Evolutionary conservation across 106 monocot species (phyloP).

Genomic region (Dactylorhiza incarnata): DNA sequence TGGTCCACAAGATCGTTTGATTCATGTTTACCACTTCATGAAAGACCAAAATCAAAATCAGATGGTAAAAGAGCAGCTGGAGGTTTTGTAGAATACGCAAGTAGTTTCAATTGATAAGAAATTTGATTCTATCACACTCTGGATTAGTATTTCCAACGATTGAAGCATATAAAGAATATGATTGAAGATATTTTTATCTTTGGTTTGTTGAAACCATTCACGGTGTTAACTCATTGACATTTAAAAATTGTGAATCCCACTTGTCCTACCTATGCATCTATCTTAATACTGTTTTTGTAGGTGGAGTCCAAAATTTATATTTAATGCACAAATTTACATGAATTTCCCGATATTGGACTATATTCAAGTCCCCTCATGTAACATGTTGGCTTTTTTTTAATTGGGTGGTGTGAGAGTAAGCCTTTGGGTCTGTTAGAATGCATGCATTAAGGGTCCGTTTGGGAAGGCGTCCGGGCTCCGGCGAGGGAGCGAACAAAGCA

Average conservation of each 20-base stretch:
- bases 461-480: too few species aligned
- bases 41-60: slow-evolving; percentile 80
- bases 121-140: not conserved
- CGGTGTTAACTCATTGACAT: not conserved
- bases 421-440: too few species aligned
- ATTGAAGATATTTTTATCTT: not conserved
- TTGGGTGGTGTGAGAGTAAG: too few species aligned
- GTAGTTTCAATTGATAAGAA: not conserved
- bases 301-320: too few species aligned
- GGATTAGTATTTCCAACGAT: not conserved
- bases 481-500: too few species aligned
- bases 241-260: not conserved
- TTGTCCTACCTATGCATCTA: not conserved
- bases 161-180: not conserved
- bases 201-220: not conserved
- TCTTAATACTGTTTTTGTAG: too few species aligned
- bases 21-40: slow-evolving; percentile 96
- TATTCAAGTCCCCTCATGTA: too few species aligned
- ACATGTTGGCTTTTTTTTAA: too few species aligned
- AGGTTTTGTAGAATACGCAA: not conserved
- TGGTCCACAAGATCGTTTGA: slow-evolving; percentile 83
- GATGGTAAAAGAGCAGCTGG: slow-evolving; percentile 27
- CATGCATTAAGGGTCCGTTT: too few species aligned
- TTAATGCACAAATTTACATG: too few species aligned
- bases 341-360: too few species aligned